Evolutionary conservation across 768 basidiomycete genomes (phyloP), one percentile per base, ranked within the genome.

Genomic region (Lentinula sp.): DNA sequence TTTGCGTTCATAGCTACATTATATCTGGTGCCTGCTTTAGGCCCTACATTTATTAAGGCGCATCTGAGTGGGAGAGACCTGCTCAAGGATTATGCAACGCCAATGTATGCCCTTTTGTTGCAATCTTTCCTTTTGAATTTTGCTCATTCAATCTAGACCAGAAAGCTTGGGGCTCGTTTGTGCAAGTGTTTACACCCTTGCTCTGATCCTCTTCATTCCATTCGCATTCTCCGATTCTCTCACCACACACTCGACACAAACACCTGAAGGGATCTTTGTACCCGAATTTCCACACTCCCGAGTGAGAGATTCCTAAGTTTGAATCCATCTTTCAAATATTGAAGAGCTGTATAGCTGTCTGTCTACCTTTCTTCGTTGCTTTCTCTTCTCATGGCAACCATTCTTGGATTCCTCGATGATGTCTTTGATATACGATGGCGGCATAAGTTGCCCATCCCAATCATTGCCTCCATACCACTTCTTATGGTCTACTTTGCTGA

Each of bases 381-480:
- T n/a, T 95, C 92, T 0, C 79, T 99, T 40, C 76, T 98, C 37
- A 92, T 93, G 46, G 95, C 97, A 0, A 95, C 95, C 0, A 80
- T 98, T 62, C 84, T 99, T 7, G 97, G 97, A 35, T 96, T 99
- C 70, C 78, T 98, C 49, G 97, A 99, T 68, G 97, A 99, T 72
- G 83, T 98, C 4, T 99, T 98, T 66, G 97, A 99, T 71, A 98
- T 99, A 65, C 87, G 97, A 16, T 99, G 97, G 97, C 77, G 97
- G 61, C 94, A 98, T 74, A 99, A 99, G 72, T 76, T 99, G 11
- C 97, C 97, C 0, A 95, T 99, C 58, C 97, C 97, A 0, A 84
- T 99, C 69, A 91, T 99, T 63, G 96, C 94, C 0, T 91, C 92
- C 21, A 91, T 99, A 15, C 97, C 97, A 2, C 82, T 98, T 18